Conservation (phyloP, 345 rosid genomes). For the Aurinia saxatilis region DNA sequence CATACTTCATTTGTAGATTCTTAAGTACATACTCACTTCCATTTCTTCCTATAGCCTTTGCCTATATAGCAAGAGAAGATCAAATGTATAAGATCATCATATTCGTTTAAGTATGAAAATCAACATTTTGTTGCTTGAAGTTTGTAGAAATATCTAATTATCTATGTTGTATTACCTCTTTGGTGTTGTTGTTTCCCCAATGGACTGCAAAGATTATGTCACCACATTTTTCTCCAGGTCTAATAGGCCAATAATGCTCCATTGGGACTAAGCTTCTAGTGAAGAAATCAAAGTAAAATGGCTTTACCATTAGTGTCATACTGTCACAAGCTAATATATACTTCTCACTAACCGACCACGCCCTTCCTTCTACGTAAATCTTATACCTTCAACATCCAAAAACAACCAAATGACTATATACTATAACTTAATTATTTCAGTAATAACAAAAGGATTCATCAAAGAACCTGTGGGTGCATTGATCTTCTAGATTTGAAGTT, state of each 20-base stretch:
- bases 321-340: slow-evolving; percentile 46
- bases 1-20: slow-evolving; percentile 33
- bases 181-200: slow-evolving; percentile 44
- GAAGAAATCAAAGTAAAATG: slow-evolving; percentile 39
- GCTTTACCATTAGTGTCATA: slow-evolving; percentile 29
- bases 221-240: slow-evolving; percentile 26
- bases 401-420: neutral
- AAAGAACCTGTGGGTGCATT: slow-evolving; percentile 50
- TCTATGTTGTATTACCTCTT: slow-evolving; percentile 17
- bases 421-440: neutral
- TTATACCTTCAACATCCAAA: slow-evolving; percentile 30
- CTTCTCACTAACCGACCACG: slow-evolving; percentile 53
- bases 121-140: too few relatives aligned
- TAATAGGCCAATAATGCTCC: slow-evolving; percentile 49
- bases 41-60: slow-evolving; percentile 31
- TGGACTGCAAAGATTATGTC: slow-evolving; percentile 41
- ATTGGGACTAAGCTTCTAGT: slow-evolving; percentile 37
- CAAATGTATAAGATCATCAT: neutral
- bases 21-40: slow-evolving; percentile 31
- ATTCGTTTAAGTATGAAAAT: too few relatives aligned
- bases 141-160: too few relatives aligned
- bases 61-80: slow-evolving; percentile 17
- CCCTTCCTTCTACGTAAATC: slow-evolving; percentile 43
- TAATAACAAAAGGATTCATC: neutral
- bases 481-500: slow-evolving; percentile 35